A percentile compares a stretch with the other conserved stretches of the same genome.
These are phyloP conservation scores for Punctularia strigosozonata DNA, from an alignment of 768 basidiomycete species.

Conservation along the genomic window DNA sequence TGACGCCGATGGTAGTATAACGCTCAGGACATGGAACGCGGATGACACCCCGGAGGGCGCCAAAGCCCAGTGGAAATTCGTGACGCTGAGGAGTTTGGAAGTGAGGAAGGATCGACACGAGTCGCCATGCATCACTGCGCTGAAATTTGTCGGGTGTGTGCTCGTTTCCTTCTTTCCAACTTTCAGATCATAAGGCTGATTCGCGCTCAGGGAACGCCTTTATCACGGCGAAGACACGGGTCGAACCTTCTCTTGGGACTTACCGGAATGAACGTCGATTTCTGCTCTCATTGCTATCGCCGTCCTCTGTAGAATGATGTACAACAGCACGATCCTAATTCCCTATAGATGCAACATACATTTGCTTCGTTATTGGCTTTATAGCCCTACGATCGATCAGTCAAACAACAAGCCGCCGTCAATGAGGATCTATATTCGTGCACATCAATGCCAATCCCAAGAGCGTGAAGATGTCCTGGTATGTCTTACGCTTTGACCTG, in stretches of 20 bases:
- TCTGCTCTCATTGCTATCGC: too few species aligned
- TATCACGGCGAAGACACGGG: constrained; percentile 59
- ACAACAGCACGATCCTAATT: too few species aligned
- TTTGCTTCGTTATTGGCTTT: too few species aligned
- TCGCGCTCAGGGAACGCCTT: constrained; percentile 34
- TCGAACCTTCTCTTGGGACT: constrained; percentile 42
- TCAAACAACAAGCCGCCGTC: too few species aligned
- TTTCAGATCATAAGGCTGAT: too few species aligned
- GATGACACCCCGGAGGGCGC: constrained; percentile 55
- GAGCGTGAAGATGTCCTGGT: too few species aligned
- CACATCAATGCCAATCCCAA: too few species aligned
- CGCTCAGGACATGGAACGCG: constrained; percentile 75
- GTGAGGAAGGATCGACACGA: constrained; percentile 26
- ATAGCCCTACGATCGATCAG: too few species aligned
- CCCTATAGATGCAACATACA: too few species aligned
- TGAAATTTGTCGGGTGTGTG: constrained; percentile 70
- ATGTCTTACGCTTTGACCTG: too few species aligned
- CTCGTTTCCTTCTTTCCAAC: neutral
- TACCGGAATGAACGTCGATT: constrained; percentile 33
- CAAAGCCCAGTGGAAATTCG: constrained; percentile 66
- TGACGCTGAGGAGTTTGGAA: constrained; percentile 56
- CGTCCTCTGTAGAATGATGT: too few species aligned
- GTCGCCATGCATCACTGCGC: constrained; percentile 54
- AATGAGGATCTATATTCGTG: too few species aligned
- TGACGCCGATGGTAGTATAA: constrained; percentile 62